These are phyloP conservation scores for Pseudogymnoascus sp. DNA, from an alignment of 2,329 filamentous ascomycete species.

Conservation along the genomic window DNA sequence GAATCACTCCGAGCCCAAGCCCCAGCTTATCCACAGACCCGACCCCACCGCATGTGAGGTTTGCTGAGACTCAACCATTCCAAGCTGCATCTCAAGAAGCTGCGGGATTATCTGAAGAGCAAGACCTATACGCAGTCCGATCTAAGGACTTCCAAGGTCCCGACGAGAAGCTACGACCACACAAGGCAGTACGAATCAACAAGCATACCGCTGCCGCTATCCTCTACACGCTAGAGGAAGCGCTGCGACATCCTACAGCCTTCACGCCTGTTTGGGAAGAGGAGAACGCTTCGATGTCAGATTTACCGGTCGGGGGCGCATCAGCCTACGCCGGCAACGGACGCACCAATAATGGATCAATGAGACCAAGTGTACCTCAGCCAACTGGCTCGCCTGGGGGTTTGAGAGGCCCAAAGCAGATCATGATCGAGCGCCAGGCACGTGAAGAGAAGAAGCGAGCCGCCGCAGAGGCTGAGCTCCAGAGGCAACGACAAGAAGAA, in stretches of 20 bases:
- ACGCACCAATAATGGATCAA: constrained; percentile 49
- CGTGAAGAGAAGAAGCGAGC: constrained; percentile 62
- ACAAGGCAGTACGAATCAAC: constrained; percentile 60
- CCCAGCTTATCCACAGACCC: neutral
- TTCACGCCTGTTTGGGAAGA: constrained; percentile 82
- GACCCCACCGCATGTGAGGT: constrained; percentile 23
- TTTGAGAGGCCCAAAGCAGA: constrained; percentile 78
- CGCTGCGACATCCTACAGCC: constrained; percentile 69
- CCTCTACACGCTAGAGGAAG: constrained; percentile 86
- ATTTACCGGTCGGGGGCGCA: constrained; percentile 58
- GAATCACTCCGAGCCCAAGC: constrained; percentile 20
- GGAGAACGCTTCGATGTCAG: constrained; percentile 88
- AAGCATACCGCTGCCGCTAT: constrained; percentile 82
- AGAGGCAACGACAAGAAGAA: constrained; percentile 44
- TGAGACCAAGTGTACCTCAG: constrained; percentile 39
- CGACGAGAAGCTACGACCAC: constrained; percentile 32
- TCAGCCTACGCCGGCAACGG: constrained; percentile 51
- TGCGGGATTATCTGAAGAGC: neutral
- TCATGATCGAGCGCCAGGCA: constrained; percentile 80
- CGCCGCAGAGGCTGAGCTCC: constrained; percentile 41
- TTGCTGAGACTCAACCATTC: constrained; percentile 16
- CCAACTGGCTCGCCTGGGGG: constrained; percentile 47
- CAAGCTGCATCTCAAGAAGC: constrained; percentile 1
- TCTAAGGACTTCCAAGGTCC: constrained; percentile 17
- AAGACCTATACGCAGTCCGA: constrained; percentile 16